These are phyloP conservation scores for Chondrostereum purpureum DNA, from an alignment of 1,284 basidiomycete species.

Conservation along the genomic window DNA sequence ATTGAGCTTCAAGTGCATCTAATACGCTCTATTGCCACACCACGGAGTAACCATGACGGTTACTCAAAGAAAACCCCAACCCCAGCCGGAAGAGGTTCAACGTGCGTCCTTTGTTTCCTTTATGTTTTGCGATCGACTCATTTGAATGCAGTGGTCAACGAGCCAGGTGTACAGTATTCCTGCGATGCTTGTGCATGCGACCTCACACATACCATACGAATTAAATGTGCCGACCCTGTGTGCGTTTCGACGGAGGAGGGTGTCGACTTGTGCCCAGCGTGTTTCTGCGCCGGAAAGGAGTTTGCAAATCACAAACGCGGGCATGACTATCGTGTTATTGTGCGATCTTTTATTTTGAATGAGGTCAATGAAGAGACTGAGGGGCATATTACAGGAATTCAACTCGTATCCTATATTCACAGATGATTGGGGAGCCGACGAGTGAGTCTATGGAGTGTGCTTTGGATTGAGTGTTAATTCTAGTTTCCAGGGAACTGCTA, in stretches of 20 bases:
- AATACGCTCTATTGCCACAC: constrained; percentile 12
- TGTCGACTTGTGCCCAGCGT: constrained; percentile 82
- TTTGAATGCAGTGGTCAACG: constrained; percentile 74
- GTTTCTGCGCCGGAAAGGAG: constrained; percentile 91
- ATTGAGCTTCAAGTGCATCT: not conserved
- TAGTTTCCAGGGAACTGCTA: constrained; percentile 67
- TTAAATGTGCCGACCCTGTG: constrained; percentile 81
- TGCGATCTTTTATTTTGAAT: constrained; percentile 33
- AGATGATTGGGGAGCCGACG: constrained; percentile 97
- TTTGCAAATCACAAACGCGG: constrained; percentile 81
- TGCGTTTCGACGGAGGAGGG: constrained; percentile 70
- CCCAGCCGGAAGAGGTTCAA: constrained; percentile 69
- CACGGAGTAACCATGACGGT: constrained; percentile 63
- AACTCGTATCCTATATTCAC: constrained; percentile 95
- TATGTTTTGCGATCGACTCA: too few relatives aligned
- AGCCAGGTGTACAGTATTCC: constrained; percentile 70
- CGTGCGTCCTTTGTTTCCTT: constrained; percentile 38
- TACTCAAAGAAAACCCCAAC: constrained; percentile 67
- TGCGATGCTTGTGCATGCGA: constrained; percentile 72
- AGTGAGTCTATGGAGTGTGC: constrained; percentile 44
- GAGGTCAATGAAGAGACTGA: constrained; percentile 4
- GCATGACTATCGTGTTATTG: constrained; percentile 92
- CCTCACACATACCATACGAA: constrained; percentile 84
- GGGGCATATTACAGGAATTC: constrained; percentile 60
- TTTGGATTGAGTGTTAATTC: not conserved